Conservation (phyloP, 2,329 filamentous ascomycete species). For the Alternaria consortialis region DNA sequence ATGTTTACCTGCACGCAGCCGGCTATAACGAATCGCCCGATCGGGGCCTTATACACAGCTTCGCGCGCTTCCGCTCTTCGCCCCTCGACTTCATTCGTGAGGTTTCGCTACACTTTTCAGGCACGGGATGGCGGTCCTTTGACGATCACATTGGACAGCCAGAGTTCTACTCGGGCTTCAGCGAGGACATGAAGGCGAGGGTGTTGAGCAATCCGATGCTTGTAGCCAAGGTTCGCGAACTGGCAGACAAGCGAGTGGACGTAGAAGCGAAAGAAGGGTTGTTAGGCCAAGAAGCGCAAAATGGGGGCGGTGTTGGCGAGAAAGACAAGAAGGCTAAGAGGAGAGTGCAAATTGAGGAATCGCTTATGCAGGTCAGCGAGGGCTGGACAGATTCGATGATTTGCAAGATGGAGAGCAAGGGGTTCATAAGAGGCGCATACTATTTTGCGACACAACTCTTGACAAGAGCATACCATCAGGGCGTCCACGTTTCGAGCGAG, state of each 20-base stretch:
- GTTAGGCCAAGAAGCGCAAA: conserved; percentile 56
- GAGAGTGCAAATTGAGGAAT: conserved; percentile 75
- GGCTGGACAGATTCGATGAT: conserved; percentile 95
- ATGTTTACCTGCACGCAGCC: conserved; percentile 56
- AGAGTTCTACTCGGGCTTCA: conserved; percentile 91
- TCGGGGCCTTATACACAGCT: conserved; percentile 78
- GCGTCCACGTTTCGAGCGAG: conserved; percentile 94
- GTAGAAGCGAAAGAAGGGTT: conserved; percentile 81
- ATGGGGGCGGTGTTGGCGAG: conserved; percentile 57
- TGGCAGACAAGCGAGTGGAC: conserved; percentile 77
- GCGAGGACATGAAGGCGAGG: conserved; percentile 83
- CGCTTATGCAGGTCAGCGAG: conserved; percentile 81
- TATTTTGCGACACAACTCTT: conserved; percentile 88
- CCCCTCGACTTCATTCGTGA: conserved; percentile 87
- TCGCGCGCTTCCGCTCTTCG: conserved; percentile 82
- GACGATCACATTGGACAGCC: conserved; percentile 89
- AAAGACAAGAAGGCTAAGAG: conserved; percentile 67
- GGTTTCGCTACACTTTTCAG: conserved; percentile 90
- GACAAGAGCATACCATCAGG: conserved; percentile 94
- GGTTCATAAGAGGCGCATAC: conserved; percentile 91
- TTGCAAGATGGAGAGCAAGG: conserved; percentile 96
- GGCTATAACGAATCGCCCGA: conserved; percentile 61
- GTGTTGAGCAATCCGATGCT: conserved; percentile 81
- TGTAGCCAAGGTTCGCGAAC: conserved; percentile 74
- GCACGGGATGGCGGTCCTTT: conserved; percentile 94